Percentiles rank a stretch among this genome's conserved stretches.
Conservation (phyloP, 257 asterid genomes). For the Cruciata laevipes region DNA sequence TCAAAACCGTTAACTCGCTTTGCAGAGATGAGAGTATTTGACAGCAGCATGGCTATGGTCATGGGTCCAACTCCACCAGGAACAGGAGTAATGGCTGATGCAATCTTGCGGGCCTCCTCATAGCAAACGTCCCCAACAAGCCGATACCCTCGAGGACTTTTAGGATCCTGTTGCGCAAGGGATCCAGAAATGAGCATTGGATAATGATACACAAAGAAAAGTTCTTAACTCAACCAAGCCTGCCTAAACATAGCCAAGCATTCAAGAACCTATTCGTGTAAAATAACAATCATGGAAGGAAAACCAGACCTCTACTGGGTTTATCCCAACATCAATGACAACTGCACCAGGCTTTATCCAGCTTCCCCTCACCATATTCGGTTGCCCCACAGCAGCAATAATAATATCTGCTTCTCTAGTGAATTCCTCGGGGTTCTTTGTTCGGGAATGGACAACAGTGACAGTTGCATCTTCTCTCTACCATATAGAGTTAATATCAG, state of each 20-base stretch:
- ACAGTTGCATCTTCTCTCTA: slow-evolving; percentile 95
- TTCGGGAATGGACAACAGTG: slow-evolving; percentile 78
- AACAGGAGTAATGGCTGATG: slow-evolving; percentile 94
- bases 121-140: slow-evolving; percentile 89
- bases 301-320: slow-evolving; percentile 60
- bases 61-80: slow-evolving; percentile 99
- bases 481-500: neutral
- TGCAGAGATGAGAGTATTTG: slow-evolving; percentile 80
- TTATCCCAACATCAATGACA: slow-evolving; percentile 81
- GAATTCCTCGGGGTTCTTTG: slow-evolving; percentile 69
- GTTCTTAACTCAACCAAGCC: neutral
- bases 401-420: slow-evolving; percentile 77
- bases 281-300: neutral
- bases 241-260: neutral
- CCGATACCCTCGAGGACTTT: slow-evolving; percentile 59
- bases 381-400: slow-evolving; percentile 73
- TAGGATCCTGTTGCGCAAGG: slow-evolving; percentile 43
- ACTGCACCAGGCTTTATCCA: slow-evolving; percentile 95
- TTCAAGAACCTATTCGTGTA: neutral
- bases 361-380: slow-evolving; percentile 90
- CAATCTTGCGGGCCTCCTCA: slow-evolving; percentile 83
- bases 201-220: neutral
- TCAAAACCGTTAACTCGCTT: slow-evolving; percentile 53
- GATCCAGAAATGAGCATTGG: neutral
- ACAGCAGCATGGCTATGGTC: slow-evolving; percentile 98